A percentile compares a stretch with the other conserved stretches of the same genome.
phyloP scores from a whole-genome alignment of 1,284 basidiomycete species.

The Gomphus bonarii region DNA sequence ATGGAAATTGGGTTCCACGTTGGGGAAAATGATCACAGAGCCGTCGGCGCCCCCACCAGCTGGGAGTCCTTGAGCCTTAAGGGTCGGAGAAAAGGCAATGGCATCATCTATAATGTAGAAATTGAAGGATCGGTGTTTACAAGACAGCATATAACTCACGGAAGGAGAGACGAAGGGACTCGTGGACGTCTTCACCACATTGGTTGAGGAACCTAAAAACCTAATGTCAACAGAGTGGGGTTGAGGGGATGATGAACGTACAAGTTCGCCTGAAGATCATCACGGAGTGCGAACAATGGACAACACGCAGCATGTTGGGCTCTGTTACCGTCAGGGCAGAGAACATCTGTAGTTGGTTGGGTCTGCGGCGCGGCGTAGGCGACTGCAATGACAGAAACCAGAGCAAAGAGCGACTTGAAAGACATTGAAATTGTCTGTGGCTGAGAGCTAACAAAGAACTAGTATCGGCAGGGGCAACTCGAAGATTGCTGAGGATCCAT shows the following conservation, averaged over 20 bases:
- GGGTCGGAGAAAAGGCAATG: slow-evolving; percentile 4
- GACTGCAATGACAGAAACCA: not conserved
- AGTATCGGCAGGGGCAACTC: too few species aligned
- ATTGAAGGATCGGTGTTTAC: not conserved
- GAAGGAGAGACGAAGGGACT: slow-evolving; percentile 8
- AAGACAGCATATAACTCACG: not conserved
- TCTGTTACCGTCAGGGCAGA: too few species aligned
- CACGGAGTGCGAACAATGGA: too few species aligned
- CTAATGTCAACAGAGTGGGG: too few species aligned
- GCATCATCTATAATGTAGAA: not conserved
- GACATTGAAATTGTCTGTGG: not conserved
- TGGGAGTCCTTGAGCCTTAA: slow-evolving; percentile 1
- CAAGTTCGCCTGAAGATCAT: too few species aligned
- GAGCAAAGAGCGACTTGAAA: not conserved
- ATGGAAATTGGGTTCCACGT: slow-evolving; percentile 16
- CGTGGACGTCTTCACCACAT: slow-evolving; percentile 10
- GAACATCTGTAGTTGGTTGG: too few species aligned
- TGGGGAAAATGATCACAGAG: slow-evolving; percentile 27
- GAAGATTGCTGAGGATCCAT: too few species aligned
- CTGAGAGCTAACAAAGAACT: too few species aligned
- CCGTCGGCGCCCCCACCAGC: slow-evolving; percentile 30
- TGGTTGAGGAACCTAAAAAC: slow-evolving; percentile 6
- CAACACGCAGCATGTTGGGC: too few species aligned
- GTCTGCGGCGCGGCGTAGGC: not conserved
- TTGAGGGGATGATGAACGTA: too few species aligned